phyloP scores from a whole-genome alignment of 139 green algal species.

The Gonium pectorale region DNA sequence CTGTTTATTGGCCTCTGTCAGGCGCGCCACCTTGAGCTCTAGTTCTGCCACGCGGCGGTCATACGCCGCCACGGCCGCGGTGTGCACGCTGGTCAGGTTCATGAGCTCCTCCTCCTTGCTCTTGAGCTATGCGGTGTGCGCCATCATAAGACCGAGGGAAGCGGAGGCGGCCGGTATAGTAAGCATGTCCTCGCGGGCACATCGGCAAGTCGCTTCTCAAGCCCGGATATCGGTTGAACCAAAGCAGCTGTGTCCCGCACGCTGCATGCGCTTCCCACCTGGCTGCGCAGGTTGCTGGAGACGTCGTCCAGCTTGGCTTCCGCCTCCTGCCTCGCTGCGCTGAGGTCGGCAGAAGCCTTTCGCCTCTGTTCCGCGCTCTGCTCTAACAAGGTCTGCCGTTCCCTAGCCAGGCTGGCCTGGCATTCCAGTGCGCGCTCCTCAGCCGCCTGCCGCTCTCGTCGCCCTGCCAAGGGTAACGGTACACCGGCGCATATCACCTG shows the following conservation, averaged over 20 bases:
- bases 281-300: slow-evolving; percentile 50
- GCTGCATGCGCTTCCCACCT: slow-evolving; percentile 35
- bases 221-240: too few species aligned
- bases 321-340: slow-evolving; percentile 7
- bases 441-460: slow-evolving; percentile 69
- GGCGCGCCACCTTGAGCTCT: slow-evolving; percentile 46
- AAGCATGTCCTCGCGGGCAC: too few species aligned
- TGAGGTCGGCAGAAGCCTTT: slow-evolving; percentile 37
- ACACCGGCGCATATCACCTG: too few species aligned
- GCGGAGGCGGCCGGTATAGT: too few species aligned
- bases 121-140: slow-evolving; percentile 77
- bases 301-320: slow-evolving; percentile 58
- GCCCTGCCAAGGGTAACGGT: too few species aligned
- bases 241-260: too few species aligned
- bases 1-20: slow-evolving; percentile 53
- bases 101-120: slow-evolving; percentile 74
- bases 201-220: too few species aligned
- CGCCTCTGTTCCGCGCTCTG: not conserved
- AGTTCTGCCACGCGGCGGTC: slow-evolving; percentile 76
- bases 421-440: slow-evolving; percentile 62
- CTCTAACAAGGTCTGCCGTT: slow-evolving; percentile 41
- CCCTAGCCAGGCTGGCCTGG: slow-evolving; percentile 51
- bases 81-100: slow-evolving; percentile 76
- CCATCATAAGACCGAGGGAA: too few species aligned
- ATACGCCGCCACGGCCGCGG: slow-evolving; percentile 66